Base-by-base conservation (phyloP, 805 yeast species). In the Pichia californica region DNA sequence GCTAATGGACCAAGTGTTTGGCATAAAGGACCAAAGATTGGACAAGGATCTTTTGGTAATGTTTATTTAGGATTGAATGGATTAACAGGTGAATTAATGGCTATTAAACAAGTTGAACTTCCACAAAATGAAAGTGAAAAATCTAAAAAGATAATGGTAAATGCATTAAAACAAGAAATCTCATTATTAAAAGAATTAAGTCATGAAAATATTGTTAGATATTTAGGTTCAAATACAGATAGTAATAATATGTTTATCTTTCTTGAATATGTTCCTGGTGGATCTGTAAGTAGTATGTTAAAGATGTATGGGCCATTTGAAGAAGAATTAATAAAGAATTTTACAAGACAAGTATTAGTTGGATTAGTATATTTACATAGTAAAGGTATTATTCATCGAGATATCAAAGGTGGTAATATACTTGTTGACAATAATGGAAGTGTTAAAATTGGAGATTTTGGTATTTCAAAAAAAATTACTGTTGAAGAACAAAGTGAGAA, bases 61-160 rank as follows among this genome's bases (percentile, higher is more conserved):
- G 99, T 93, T 2, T 89, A 83, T 49, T 67, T 93, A 30, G 99
- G 97, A 0, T 79, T 93, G 80, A 87, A 89, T 58, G 84, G 95
- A 1, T 64, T 82, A 28, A 88, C 95, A 0, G 99, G 99, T 34
- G 98, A 88, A 58, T 69, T 93, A 40, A 87, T 91, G 95, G 99
- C 98, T 1, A 96, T 93, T 16, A 93, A 93, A 58, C 96, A 89
- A 60, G 96, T 93, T 1, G 83, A 82, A 37, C 59, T 89, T 15
- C 81, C 84, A 2, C 54, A 54, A 48, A 36, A 64, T 35, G 44
- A 67, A 42, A 49, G 68, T 36, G 52, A 62, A 55, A 46, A 51
- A 19, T 58, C 60, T 9, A 57, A 59, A 48, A 54, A 39, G 40
- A 50, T 43, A 37, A 81, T 88, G 83, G 76, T 85, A 14, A 88